Base-by-base conservation (phyloP, 257 asterid genomes). In the Cynanchum wilfordii region DNA sequence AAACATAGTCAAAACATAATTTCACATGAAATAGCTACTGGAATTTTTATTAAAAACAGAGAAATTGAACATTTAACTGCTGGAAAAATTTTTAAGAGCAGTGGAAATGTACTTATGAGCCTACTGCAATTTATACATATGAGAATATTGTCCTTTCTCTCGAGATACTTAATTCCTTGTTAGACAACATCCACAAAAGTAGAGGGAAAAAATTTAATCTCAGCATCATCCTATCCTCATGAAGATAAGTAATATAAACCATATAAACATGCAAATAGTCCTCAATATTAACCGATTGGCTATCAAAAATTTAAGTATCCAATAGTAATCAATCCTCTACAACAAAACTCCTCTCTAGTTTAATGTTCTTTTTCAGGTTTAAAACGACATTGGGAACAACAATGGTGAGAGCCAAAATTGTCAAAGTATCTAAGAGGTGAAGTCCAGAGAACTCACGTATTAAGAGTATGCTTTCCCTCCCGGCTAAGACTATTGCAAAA, bases 391-490 rank as follows among this genome's bases (percentile, higher is more conserved):
- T 30, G 45, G 24, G 20, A 24, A 33, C 7, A 16, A 5, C 22
- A 62, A 30, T 30, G 67, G 67, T 62, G 11, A 13, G 24, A 29
- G 45, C 24, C 10, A 62, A 62, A 20, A 24, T 54, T 25, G 2
- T 25, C 47, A n/a, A 8, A 24, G 71, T 66, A 54, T 29, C 6
- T 40, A 49, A 12, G 7, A 56, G 20, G 58, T 69, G 40, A 36
- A 68, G 56, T 40, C 68, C 33, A 19, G 64, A 55, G 71, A 19
- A 56, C 98, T 90, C 81, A 92, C 98, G 74, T 92, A 13, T 78
- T 85, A 90, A 89, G 69, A 93, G 83, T 86, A 90, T 1, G 98
- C 98, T 81, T 90, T 90, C 76, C 98, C 96, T 74, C 86, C 83
- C 86, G 91, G 78, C 93, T 76, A 72, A 85, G 96, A 72, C 98